phyloP scores from a whole-genome alignment of 768 basidiomycete species.

The Russula sp. region DNA sequence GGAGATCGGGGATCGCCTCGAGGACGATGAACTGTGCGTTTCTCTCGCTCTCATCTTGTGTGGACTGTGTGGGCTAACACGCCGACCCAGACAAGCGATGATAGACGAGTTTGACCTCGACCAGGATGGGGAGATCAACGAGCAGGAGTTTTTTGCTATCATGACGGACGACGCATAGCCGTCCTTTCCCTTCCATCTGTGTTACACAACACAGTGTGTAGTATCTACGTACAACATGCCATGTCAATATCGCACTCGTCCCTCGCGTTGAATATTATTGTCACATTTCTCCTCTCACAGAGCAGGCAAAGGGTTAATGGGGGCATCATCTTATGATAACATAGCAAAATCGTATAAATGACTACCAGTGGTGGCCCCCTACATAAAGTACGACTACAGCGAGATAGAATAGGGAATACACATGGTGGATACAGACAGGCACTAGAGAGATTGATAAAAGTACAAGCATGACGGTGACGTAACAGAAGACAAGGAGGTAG shows the following conservation, averaged over 20 bases:
- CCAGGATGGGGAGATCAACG: constrained; percentile 95
- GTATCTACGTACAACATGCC: not conserved
- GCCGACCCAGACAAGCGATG: constrained; percentile 83
- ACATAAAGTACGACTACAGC: constrained; percentile 22
- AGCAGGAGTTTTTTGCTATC: constrained; percentile 94
- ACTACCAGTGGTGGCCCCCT: not conserved
- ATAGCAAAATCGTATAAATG: constrained; percentile 16
- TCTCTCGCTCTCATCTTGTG: not conserved
- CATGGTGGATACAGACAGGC: constrained; percentile 21
- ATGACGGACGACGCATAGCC: constrained; percentile 86
- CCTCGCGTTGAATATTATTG: not conserved
- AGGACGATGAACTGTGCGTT: constrained; percentile 94
- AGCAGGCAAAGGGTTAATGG: not conserved
- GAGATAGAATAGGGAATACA: constrained; percentile 26
- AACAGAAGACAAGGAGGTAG: not conserved
- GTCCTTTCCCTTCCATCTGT: not conserved
- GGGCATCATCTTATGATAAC: constrained; percentile 3
- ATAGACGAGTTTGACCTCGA: constrained; percentile 99
- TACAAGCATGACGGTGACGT: constrained; percentile 17
- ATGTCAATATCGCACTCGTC: not conserved
- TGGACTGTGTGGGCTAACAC: too few relatives aligned
- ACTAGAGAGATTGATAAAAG: constrained; percentile 20
- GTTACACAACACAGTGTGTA: not conserved
- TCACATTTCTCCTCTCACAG: not conserved
- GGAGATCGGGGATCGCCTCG: constrained; percentile 93